Evolutionary conservation across 169 alveolate species (phyloP).

Genomic region (Plasmodium gaboni): DNA sequence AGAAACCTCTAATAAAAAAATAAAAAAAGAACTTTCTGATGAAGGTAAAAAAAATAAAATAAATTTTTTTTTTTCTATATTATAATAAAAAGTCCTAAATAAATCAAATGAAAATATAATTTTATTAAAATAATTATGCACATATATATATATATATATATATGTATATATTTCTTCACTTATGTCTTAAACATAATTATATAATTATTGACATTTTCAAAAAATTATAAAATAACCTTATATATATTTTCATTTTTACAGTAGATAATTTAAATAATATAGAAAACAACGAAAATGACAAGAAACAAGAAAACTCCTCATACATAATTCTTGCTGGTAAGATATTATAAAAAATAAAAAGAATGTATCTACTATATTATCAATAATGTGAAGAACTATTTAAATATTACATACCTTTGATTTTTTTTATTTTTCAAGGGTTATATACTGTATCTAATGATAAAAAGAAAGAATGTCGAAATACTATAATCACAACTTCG

Average conservation of each 20-base stretch:
- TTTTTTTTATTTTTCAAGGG: conserved; percentile 8
- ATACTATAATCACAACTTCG: conserved; percentile 42
- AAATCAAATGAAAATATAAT: neutral
- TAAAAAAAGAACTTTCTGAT: conserved; percentile 17
- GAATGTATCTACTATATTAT: no score
- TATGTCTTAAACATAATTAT: neutral
- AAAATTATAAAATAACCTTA: neutral
- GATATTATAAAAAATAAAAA: conserved; percentile 7
- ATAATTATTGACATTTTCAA: no score
- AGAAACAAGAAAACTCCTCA: neutral
- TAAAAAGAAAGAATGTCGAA: conserved; percentile 21
- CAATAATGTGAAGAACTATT: neutral
- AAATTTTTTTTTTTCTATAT: neutral
- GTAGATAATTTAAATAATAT: conserved; percentile 9
- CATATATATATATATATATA: neutral
- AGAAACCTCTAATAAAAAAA: conserved; percentile 14
- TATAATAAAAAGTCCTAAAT: neutral
- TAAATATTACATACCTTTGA: neutral
- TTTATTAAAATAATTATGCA: neutral
- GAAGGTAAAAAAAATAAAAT: conserved; percentile 40
- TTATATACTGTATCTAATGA: conserved; percentile 17
- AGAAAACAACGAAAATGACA: conserved; percentile 20
- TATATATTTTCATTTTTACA: conserved; percentile 6
- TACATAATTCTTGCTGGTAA: conserved; percentile 53
- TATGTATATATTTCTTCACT: neutral